Evolutionary conservation across 2,329 filamentous ascomycete species (phyloP).

Genomic region (Coleophoma eucalyptorum): DNA sequence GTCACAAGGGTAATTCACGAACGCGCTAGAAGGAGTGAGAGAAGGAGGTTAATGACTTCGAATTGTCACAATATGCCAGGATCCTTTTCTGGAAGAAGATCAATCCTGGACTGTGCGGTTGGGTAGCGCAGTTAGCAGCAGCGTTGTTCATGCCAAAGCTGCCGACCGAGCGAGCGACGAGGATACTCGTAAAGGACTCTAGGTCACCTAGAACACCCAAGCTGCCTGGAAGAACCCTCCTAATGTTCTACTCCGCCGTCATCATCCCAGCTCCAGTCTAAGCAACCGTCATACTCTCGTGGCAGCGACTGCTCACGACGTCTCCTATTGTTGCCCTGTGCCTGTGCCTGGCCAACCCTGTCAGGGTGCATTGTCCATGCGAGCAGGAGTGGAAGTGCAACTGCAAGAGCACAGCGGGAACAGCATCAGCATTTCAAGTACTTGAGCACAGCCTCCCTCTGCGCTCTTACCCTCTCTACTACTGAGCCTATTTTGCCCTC

Average conservation of each 20-base stretch:
- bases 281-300: background rate
- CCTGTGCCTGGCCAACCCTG: background rate
- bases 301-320: background rate
- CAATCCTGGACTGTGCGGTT: background rate
- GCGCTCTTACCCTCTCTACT: background rate
- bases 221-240: background rate
- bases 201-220: background rate
- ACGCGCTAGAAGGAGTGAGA: background rate
- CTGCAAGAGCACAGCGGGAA: too few relatives aligned
- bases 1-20: background rate
- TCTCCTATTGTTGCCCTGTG: background rate
- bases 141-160: background rate
- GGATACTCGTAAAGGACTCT: background rate
- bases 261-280: background rate
- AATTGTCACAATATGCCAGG: background rate
- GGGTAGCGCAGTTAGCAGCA: background rate
- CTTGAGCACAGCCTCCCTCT: background rate
- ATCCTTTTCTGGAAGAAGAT: background rate
- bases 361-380: too few relatives aligned
- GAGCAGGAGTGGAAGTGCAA: too few relatives aligned
- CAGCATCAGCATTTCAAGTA: background rate
- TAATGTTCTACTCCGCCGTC: background rate
- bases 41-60: background rate
- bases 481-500: too few relatives aligned
- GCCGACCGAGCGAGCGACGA: background rate